Conservation (phyloP, 441 rosid genomes). For the Mallotus japonicus region DNA sequence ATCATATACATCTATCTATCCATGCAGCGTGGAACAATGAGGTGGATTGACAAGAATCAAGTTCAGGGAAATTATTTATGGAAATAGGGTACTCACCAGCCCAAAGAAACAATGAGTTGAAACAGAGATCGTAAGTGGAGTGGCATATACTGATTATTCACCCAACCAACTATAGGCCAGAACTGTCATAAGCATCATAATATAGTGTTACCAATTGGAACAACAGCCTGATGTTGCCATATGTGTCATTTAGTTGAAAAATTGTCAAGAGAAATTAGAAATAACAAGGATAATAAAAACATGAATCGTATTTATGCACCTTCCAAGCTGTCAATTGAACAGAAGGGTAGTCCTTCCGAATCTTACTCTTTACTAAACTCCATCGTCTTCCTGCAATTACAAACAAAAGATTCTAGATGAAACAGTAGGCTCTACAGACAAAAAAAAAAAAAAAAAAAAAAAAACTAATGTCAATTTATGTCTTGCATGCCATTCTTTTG, state of each 20-base stretch:
- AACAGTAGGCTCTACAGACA: not conserved
- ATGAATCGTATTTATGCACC: conserved; percentile 35
- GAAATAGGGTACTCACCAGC: conserved; percentile 51
- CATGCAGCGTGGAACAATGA: not conserved
- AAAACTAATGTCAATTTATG: not conserved
- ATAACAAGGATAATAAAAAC: not conserved
- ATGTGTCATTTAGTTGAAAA: not conserved
- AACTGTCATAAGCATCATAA: conserved; percentile 42
- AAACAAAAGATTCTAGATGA: conserved; percentile 7
- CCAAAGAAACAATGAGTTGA: conserved; percentile 62
- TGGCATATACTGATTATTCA: conserved; percentile 78
- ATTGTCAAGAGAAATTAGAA: not conserved
- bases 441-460: not conserved
- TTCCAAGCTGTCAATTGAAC: conserved; percentile 87
- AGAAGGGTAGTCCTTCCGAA: conserved; percentile 58
- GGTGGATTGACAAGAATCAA: not conserved
- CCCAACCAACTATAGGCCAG: conserved; percentile 85
- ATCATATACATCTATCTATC: conserved; percentile 2
- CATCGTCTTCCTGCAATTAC: conserved; percentile 63
- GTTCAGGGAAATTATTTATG: not conserved
- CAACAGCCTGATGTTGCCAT: not conserved
- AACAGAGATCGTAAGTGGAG: conserved; percentile 78
- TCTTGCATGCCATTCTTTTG: not conserved
- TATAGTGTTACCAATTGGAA: not conserved
- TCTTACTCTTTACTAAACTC: conserved; percentile 57